phyloP scores from a whole-genome alignment of 1,284 basidiomycete genomes.

The Xerocomus minutiporus region DNA sequence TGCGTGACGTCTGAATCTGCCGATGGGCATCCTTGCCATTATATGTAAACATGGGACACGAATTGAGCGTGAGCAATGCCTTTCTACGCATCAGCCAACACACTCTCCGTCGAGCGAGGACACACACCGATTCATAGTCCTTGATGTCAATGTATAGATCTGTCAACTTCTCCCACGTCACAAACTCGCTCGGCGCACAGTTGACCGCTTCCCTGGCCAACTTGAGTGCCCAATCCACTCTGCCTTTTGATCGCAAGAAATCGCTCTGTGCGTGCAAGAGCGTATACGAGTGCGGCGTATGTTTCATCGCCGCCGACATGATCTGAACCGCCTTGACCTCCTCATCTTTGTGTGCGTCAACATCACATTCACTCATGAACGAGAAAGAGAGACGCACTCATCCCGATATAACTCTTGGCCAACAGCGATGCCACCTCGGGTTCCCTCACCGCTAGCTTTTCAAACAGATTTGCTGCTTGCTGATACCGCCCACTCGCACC shows the following conservation, averaged over 20 bases:
- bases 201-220: slow-evolving; percentile 94
- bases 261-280: slow-evolving; percentile 93
- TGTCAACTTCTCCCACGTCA: slow-evolving; percentile 97
- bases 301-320: slow-evolving; percentile 79
- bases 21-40: slow-evolving; percentile 95
- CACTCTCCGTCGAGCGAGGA: neutral
- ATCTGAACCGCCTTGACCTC: slow-evolving; percentile 98
- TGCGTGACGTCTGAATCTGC: slow-evolving; percentile 74
- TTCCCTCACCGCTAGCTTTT: slow-evolving; percentile 81
- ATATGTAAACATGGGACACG: slow-evolving; percentile 99
- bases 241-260: slow-evolving; percentile 83
- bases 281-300: slow-evolving; percentile 89
- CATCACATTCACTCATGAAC: neutral
- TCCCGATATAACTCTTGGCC: slow-evolving; percentile 90
- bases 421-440: slow-evolving; percentile 89
- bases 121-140: slow-evolving; percentile 72
- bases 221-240: slow-evolving; percentile 86
- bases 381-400: slow-evolving; percentile 66
- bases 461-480: slow-evolving; percentile 91
- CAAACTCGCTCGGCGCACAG: slow-evolving; percentile 95
- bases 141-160: slow-evolving; percentile 90
- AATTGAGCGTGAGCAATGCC: slow-evolving; percentile 93
- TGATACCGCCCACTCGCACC: slow-evolving; percentile 87
- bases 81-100: slow-evolving; percentile 19
- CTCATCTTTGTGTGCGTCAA: slow-evolving; percentile 59